Evolutionary conservation across 371 early-diverging fungal species (phyloP).

Genomic region (Mucor saturninus): DNA sequence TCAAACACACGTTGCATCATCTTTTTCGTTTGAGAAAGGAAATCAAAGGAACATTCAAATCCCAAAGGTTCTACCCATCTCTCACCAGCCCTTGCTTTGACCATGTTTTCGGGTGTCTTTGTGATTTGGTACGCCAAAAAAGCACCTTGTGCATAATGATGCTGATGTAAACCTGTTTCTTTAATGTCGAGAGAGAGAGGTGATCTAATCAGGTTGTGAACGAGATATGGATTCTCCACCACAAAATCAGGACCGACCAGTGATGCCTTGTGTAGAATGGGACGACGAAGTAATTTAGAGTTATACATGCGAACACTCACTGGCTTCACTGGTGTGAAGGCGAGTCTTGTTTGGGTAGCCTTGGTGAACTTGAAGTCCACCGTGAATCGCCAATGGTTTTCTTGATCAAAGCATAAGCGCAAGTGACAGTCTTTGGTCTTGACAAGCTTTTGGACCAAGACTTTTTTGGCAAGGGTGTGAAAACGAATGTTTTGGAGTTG

Average conservation of each 20-base stretch:
- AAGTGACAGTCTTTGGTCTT: conserved; percentile 8
- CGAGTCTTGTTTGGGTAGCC: conserved; percentile 11
- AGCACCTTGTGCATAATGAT: conserved; percentile 2
- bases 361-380: conserved; percentile 24
- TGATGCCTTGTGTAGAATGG: conserved; percentile 9
- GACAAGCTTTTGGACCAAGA: conserved; percentile 12
- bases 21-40: conserved; percentile 16
- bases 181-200: conserved; percentile 14
- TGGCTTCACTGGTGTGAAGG: conserved; percentile 18
- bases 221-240: not conserved
- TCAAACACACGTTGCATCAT: conserved; percentile 18
- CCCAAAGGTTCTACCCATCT: conserved; percentile 17
- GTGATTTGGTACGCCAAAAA: conserved; percentile 7
- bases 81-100: conserved; percentile 24
- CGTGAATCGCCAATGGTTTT: conserved; percentile 26
- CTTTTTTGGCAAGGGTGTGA: conserved; percentile 13
- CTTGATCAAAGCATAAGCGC: conserved; percentile 26
- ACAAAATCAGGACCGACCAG: conserved; percentile 20
- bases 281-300: conserved; percentile 21
- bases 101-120: conserved; percentile 13
- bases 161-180: conserved; percentile 8
- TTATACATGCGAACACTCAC: conserved; percentile 18
- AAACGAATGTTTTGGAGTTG: conserved; percentile 7
- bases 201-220: conserved; percentile 14
- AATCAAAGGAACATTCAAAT: conserved; percentile 21